Percentiles rank a stretch among this genome's conserved stretches.
These are phyloP conservation scores for Ceratobasidium sp. DNA, from an alignment of 1,284 basidiomycete genomes.

Conservation along the genomic window DNA sequence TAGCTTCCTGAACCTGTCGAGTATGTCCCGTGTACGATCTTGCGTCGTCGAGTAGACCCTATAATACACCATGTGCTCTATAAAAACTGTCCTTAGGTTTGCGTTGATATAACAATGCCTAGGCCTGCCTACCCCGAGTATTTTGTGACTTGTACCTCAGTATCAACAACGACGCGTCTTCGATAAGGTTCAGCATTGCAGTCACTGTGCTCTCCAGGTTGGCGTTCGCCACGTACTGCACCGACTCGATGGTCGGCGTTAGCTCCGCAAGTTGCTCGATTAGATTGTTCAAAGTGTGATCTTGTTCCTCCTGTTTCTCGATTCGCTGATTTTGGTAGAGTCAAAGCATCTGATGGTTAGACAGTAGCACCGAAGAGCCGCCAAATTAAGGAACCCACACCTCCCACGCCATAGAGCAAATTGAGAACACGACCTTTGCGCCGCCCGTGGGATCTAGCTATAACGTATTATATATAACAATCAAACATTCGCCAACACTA, in stretches of 20 bases:
- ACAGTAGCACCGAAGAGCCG: too few relatives aligned
- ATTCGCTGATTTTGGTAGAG: background rate
- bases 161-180: constrained; percentile 14
- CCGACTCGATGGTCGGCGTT: background rate
- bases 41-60: background rate
- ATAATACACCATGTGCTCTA: background rate
- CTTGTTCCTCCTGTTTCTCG: background rate
- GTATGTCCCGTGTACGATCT: background rate
- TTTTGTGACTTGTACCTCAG: background rate
- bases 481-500: background rate
- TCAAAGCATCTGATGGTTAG: too few relatives aligned
- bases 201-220: background rate
- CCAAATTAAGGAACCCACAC: too few relatives aligned
- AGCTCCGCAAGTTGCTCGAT: background rate
- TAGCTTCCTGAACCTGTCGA: background rate
- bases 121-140: too few relatives aligned
- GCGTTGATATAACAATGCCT: too few relatives aligned
- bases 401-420: constrained; percentile 8
- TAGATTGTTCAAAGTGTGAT: background rate
- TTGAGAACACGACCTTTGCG: background rate
- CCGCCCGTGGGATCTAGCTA: background rate
- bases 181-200: constrained; percentile 7
- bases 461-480: background rate
- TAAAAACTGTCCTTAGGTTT: too few relatives aligned
- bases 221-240: background rate